Conservation (phyloP, 2,329 filamentous ascomycete genomes). For the Fusarium sp. region DNA sequence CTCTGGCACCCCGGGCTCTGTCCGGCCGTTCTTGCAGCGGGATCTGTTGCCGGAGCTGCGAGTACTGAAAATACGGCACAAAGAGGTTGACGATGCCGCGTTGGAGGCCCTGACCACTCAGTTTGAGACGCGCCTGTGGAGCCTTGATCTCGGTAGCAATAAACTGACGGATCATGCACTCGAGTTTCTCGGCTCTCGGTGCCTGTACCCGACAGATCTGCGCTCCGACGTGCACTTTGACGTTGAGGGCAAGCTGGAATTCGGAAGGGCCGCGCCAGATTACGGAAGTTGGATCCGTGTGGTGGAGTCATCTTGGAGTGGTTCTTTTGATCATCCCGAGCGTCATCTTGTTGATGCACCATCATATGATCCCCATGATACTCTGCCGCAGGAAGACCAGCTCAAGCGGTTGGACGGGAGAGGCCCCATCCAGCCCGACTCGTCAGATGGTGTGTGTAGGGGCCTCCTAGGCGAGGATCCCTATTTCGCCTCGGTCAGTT, state of each 20-base stretch:
- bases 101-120: slow-evolving; percentile 46
- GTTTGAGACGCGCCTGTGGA: slow-evolving; percentile 63
- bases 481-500: slow-evolving; percentile 30
- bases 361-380: slow-evolving; percentile 39
- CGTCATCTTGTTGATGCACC: slow-evolving; percentile 64
- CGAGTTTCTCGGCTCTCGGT: slow-evolving; percentile 43
- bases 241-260: slow-evolving; percentile 59
- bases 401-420: slow-evolving; percentile 49
- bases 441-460: slow-evolving; percentile 40
- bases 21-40: slow-evolving; percentile 50
- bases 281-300: slow-evolving; percentile 59
- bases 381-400: slow-evolving; percentile 35
- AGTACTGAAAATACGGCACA: slow-evolving; percentile 62
- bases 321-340: slow-evolving; percentile 57
- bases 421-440: slow-evolving; percentile 41
- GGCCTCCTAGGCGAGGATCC: slow-evolving; percentile 42
- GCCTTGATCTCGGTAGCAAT: slow-evolving; percentile 66
- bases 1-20: slow-evolving; percentile 61
- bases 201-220: slow-evolving; percentile 49
- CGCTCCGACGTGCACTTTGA: slow-evolving; percentile 53
- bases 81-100: slow-evolving; percentile 58
- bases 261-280: slow-evolving; percentile 44
- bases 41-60: slow-evolving; percentile 59
- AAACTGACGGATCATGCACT: slow-evolving; percentile 60
- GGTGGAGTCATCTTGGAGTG: slow-evolving; percentile 60